Conservation (phyloP, 257 asterid genomes). For the Paulownia fortunei region DNA sequence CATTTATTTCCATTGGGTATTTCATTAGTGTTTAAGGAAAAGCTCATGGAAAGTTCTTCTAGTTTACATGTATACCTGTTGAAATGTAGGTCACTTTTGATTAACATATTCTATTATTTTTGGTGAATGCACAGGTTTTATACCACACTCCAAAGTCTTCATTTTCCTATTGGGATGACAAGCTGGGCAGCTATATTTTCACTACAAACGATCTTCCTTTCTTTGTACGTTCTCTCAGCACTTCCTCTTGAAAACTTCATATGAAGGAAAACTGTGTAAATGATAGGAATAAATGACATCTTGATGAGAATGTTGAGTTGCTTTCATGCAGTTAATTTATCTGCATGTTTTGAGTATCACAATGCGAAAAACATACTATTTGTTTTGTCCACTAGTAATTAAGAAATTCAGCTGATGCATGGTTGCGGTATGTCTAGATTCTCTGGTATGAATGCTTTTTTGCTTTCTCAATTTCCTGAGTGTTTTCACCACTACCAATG, state of each 20-base stretch:
- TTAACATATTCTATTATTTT: conserved; percentile 10
- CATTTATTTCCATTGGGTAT: conserved; percentile 2
- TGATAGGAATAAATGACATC: not conserved
- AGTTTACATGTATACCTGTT: conserved; percentile 11
- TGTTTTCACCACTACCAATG: not conserved
- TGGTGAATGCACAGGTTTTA: conserved; percentile 63
- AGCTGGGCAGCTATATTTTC: conserved; percentile 66
- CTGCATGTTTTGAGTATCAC: conserved; percentile 20
- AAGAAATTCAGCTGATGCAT: conserved; percentile 9
- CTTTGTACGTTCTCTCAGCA: conserved; percentile 68
- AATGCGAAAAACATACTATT: not conserved
- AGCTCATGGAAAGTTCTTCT: not conserved
- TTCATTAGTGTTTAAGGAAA: not conserved
- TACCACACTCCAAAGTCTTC: conserved; percentile 97
- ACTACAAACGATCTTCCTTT: conserved; percentile 89
- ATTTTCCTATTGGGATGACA: conserved; percentile 79
- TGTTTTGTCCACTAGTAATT: not conserved
- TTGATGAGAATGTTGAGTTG: conserved; percentile 2
- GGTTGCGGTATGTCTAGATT: not conserved
- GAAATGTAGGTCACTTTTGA: conserved; percentile 12
- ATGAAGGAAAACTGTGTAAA: conserved; percentile 17
- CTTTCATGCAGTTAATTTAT: conserved; percentile 12
- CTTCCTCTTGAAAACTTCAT: conserved; percentile 22
- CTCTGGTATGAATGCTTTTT: not conserved
- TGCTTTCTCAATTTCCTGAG: conserved; percentile 21